Evolutionary conservation across 805 yeast genomes (phyloP).

Genomic region (Myxozyma sirexii): DNA sequence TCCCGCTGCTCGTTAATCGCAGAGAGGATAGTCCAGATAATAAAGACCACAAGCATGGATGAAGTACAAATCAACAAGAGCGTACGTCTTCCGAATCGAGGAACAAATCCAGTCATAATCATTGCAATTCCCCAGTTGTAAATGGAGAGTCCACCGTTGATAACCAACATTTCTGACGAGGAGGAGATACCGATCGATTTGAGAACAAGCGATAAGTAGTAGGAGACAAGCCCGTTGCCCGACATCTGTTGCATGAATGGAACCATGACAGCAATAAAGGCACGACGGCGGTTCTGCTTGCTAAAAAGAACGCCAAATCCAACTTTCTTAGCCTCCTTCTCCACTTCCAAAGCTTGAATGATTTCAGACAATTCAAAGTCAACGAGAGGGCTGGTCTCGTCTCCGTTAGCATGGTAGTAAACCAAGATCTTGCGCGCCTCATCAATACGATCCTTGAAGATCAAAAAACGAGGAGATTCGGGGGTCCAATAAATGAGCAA

Average conservation of each 20-base stretch:
- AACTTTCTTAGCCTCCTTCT: slow-evolving; percentile 43
- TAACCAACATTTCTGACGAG: slow-evolving; percentile 49
- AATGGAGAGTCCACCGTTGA: slow-evolving; percentile 55
- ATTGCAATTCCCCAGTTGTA: slow-evolving; percentile 45
- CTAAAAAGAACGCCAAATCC: slow-evolving; percentile 48
- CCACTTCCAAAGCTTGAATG: slow-evolving; percentile 47
- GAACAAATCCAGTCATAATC: slow-evolving; percentile 39
- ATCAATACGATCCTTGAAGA: slow-evolving; percentile 48
- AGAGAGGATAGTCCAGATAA: slow-evolving; percentile 52
- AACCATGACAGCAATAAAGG: slow-evolving; percentile 43
- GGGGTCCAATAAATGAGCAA: slow-evolving; percentile 46
- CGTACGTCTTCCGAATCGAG: slow-evolving; percentile 36
- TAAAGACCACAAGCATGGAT: slow-evolving; percentile 46
- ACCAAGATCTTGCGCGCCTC: slow-evolving; percentile 50
- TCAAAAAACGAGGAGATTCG: slow-evolving; percentile 53
- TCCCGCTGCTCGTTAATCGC: slow-evolving; percentile 51
- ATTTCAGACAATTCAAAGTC: slow-evolving; percentile 43
- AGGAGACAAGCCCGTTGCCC: slow-evolving; percentile 58
- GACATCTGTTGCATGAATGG: slow-evolving; percentile 51
- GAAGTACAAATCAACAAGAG: slow-evolving; percentile 41
- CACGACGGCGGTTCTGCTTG: slow-evolving; percentile 49
- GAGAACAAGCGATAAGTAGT: slow-evolving; percentile 55
- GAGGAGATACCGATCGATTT: slow-evolving; percentile 57
- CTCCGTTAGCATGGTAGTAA: slow-evolving; percentile 49
- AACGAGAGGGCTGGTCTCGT: slow-evolving; percentile 35